phyloP scores from a whole-genome alignment of 371 early-diverging fungal species.

The Polyrhizophydium stewartii region DNA sequence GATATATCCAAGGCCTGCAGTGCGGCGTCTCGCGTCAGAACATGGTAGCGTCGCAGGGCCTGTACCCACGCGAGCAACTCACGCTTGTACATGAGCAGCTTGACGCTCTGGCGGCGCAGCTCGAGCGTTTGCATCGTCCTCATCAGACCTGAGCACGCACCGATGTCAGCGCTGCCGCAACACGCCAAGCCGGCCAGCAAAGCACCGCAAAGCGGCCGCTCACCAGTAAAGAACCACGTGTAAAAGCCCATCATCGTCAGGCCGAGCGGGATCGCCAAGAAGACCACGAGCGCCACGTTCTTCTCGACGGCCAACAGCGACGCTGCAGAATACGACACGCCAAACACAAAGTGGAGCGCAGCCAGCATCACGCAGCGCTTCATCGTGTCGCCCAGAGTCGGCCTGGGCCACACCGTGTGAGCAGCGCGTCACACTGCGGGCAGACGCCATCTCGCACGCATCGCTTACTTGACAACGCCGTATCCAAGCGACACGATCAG shows the following conservation, averaged over 20 bases:
- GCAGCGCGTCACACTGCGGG: neutral
- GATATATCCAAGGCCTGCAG: conserved; percentile 61
- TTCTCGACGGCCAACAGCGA: conserved; percentile 72
- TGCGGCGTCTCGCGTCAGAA: too few relatives aligned
- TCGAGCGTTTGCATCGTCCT: conserved; percentile 65
- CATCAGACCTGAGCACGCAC: conserved; percentile 23
- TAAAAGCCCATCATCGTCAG: conserved; percentile 90
- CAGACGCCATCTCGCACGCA: neutral
- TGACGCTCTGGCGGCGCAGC: conserved; percentile 77
- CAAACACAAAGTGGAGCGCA: conserved; percentile 79
- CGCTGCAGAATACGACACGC: conserved; percentile 81
- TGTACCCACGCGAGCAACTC: too few relatives aligned
- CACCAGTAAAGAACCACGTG: conserved; percentile 69
- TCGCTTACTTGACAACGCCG: conserved; percentile 79
- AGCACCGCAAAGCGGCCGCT: conserved; percentile 22
- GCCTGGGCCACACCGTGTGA: conserved; percentile 45
- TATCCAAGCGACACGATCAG: conserved; percentile 93
- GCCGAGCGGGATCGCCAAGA: conserved; percentile 84
- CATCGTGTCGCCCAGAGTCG: conserved; percentile 88
- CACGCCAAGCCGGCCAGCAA: too few relatives aligned
- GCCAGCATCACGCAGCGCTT: conserved; percentile 73
- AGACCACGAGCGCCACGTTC: conserved; percentile 62
- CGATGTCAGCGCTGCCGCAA: too few relatives aligned
- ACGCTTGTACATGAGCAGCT: conserved; percentile 84
- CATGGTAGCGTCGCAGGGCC: too few relatives aligned